Evolutionary conservation across 208 protist species (phyloP), one percentile per base, ranked within the genome.

Genomic region (Trypanosoma lewisi): DNA sequence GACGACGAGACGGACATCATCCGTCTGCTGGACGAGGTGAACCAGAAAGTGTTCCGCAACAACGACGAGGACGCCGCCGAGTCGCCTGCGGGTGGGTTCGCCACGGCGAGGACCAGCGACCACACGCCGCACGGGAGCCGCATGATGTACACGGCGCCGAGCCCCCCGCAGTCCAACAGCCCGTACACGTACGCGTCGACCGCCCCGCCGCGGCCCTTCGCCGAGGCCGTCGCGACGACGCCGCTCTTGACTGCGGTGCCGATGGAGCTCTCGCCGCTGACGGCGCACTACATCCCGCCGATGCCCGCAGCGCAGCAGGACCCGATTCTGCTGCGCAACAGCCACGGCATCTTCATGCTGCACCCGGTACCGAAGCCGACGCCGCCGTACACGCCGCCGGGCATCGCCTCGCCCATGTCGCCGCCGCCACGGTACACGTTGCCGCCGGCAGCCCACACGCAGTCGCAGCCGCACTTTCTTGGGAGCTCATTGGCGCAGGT

Each of bases 321-420:
- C 51, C 69, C 77, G 11, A 83, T 94, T 61, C 61, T 94, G 23
- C 70, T 94, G 45, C 84, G 87, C 67, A 94, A 90, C 64, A 54
- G 64, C 33, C 82, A 91, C 60, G 87, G 87, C n/a, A 78, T 94
- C 6, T 94, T 94, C 60, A 56, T 94, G 19, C 70, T 94, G 63
- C 74, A 86, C 37, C 78, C 84, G 3, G 47, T 80, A 30, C 9
- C 41, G 21, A 63, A 63, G 30, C 73, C 75, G 23, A 67, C 63
- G 5, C 83, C 84, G 63, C 83, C 81, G 47, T 94, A 91, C 80
- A 88, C 81, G 7, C 84, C 87, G 21, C 75, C 75, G 39, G 62
- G 61, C 67, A 59, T 63, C 21, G 73, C 79, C 8, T 83, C 87
- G 28, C 84, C 87, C 2, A 66, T 91, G 16, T 89, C 87, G 4